Percentiles rank a stretch among this genome's conserved stretches.
Evolutionary conservation across 331 rosid species (phyloP).

Genomic region (Pyrus hybrid): DNA sequence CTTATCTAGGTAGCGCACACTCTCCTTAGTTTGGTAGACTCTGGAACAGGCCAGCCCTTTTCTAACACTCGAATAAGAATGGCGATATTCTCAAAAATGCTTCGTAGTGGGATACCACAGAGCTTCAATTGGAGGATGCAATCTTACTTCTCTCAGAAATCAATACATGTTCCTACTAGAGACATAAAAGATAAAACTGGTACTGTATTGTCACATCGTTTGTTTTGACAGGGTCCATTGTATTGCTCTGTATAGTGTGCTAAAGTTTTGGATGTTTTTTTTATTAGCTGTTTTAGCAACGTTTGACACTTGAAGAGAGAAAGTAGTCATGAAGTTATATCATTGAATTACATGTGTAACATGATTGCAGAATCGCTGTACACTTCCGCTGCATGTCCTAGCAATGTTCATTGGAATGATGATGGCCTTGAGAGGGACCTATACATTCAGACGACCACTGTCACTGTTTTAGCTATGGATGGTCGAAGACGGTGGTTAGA

Average conservation of each 20-base stretch:
- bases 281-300: not conserved
- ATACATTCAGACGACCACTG: slow-evolving; percentile 61
- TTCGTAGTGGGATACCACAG: slow-evolving; percentile 74
- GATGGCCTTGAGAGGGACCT: slow-evolving; percentile 92
- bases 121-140: slow-evolving; percentile 56
- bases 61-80: slow-evolving; percentile 51
- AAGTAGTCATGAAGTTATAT: not conserved
- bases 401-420: slow-evolving; percentile 66
- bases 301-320: not conserved
- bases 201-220: slow-evolving; percentile 18
- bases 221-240: not conserved
- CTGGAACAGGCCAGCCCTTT: slow-evolving; percentile 71
- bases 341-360: not conserved
- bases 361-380: slow-evolving; percentile 50
- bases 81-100: slow-evolving; percentile 62
- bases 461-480: slow-evolving; percentile 96
- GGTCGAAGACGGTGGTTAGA: slow-evolving; percentile 99
- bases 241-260: not conserved
- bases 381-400: slow-evolving; percentile 54
- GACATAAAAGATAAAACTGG: slow-evolving; percentile 49
- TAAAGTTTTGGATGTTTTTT: not conserved
- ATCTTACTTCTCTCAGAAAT: slow-evolving; percentile 32
- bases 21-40: slow-evolving; percentile 81
- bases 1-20: slow-evolving; percentile 82
- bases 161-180: slow-evolving; percentile 31